These are phyloP conservation scores for Geosmithia flava DNA, from an alignment of 2,329 filamentous ascomycete species.

Conservation along the genomic window DNA sequence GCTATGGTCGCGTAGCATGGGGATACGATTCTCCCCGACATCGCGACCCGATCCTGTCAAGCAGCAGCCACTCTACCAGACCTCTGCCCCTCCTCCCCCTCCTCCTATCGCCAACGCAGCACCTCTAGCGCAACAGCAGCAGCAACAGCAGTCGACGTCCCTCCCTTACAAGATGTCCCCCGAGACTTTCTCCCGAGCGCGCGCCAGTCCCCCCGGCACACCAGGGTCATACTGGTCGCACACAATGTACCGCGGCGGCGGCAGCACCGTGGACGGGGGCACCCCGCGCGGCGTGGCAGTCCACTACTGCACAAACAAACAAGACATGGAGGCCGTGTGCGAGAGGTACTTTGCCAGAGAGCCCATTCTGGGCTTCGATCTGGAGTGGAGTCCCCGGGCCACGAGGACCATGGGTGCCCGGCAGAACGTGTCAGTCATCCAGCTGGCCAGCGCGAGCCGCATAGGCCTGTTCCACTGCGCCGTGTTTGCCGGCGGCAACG, in stretches of 20 bases:
- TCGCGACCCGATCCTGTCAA: slow-evolving; percentile 11
- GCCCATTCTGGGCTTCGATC: slow-evolving; percentile 70
- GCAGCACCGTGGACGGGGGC: slow-evolving; percentile 15
- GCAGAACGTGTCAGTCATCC: slow-evolving; percentile 67
- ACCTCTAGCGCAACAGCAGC: not conserved
- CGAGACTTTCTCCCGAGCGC: slow-evolving; percentile 11
- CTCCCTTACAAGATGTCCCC: slow-evolving; percentile 16
- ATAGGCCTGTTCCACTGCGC: slow-evolving; percentile 77
- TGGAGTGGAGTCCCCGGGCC: slow-evolving; percentile 64
- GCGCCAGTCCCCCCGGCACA: not conserved
- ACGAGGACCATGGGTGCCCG: slow-evolving; percentile 36
- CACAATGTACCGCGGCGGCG: slow-evolving; percentile 45
- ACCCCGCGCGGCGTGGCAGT: slow-evolving; percentile 49
- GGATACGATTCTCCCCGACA: slow-evolving; percentile 16
- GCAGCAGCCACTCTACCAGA: slow-evolving; percentile 3
- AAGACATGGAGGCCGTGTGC: slow-evolving; percentile 54
- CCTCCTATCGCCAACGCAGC: not conserved
- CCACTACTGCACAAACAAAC: slow-evolving; percentile 62
- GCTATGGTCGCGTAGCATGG: slow-evolving; percentile 16
- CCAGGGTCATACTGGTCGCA: slow-evolving; percentile 49
- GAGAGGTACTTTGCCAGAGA: slow-evolving; percentile 55
- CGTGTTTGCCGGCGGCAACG: slow-evolving; percentile 31
- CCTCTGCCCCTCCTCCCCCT: too few relatives aligned
- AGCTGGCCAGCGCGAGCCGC: slow-evolving; percentile 64
- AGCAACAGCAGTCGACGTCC: not conserved